Evolutionary conservation across 495 filamentous ascomycete genomes (phyloP).

Genomic region (Eremomyces bilateralis): DNA sequence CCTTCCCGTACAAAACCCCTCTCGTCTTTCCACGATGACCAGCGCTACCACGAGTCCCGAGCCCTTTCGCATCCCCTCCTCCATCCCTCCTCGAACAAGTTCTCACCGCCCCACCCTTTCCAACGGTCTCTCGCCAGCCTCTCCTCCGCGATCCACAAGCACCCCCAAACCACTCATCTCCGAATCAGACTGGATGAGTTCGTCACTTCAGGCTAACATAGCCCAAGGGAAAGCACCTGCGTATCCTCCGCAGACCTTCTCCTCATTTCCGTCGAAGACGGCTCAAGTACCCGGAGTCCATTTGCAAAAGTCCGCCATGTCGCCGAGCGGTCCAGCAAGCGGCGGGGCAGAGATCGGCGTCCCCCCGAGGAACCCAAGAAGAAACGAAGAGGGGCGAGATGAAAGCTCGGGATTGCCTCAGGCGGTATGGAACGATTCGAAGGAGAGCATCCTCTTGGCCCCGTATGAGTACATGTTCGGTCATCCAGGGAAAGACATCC

Average conservation of each 20-base stretch:
- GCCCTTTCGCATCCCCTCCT: not conserved
- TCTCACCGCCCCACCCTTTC: not conserved
- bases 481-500: conserved; percentile 83
- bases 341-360: too few relatives aligned
- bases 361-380: not conserved
- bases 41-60: not conserved
- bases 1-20: too few relatives aligned
- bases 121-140: not conserved
- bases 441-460: conserved; percentile 45
- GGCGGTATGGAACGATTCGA: conserved; percentile 17
- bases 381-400: conserved; percentile 11
- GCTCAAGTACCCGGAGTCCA: conserved; percentile 4
- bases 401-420: conserved; percentile 8
- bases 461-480: conserved; percentile 75
- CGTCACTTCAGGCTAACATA: too few relatives aligned
- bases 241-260: too few relatives aligned
- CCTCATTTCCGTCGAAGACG: too few relatives aligned
- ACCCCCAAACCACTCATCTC: not conserved
- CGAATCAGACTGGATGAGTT: too few relatives aligned
- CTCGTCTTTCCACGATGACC: too few relatives aligned
- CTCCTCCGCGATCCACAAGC: not conserved
- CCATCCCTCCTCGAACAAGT: not conserved
- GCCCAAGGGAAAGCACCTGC: too few relatives aligned
- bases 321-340: too few relatives aligned
- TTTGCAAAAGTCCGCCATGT: too few relatives aligned